A percentile compares a stretch with the other conserved stretches of the same genome.
Conservation (phyloP, 148 eudicot species). For the Rhododendron molle region DNA sequence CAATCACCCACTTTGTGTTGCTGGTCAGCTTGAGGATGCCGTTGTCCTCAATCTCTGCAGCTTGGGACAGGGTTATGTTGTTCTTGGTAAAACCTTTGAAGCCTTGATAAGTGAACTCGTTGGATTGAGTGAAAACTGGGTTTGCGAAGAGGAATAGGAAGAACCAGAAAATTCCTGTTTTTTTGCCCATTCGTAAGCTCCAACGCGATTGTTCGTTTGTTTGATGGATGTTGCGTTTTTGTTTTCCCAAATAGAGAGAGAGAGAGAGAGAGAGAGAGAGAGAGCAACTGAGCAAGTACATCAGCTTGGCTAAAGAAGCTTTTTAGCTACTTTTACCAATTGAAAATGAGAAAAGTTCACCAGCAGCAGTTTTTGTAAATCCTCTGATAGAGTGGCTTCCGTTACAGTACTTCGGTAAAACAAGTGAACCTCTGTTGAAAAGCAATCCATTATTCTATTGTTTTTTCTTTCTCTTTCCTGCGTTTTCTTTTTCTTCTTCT, state of each 20-base stretch:
- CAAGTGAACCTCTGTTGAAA: too few relatives aligned
- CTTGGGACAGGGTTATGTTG: constrained; percentile 21
- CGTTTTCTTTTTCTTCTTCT: too few relatives aligned
- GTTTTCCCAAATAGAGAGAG: background rate
- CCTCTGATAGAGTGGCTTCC: too few relatives aligned
- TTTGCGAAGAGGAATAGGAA: constrained; percentile 2
- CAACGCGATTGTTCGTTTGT: background rate
- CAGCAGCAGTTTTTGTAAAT: too few relatives aligned
- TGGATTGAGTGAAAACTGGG: constrained; percentile 10
- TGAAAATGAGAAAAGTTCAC: too few relatives aligned
- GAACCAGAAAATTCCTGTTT: background rate
- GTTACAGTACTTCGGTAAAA: too few relatives aligned
- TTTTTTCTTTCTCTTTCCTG: too few relatives aligned
- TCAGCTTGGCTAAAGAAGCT: too few relatives aligned
- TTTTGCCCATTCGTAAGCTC: background rate
- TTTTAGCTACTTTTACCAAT: too few relatives aligned
- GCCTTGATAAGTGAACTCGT: background rate
- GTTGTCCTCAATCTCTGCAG: constrained; percentile 14
- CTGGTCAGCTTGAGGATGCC: constrained; percentile 37
- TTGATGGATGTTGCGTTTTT: background rate
- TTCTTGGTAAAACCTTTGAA: background rate
- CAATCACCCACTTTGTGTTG: constrained; percentile 7
- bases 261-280: background rate
- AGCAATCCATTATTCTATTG: too few relatives aligned
- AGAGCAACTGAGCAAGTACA: too few relatives aligned